Percentiles rank a stretch among this genome's conserved stretches.
phyloP scores from a whole-genome alignment of 2,329 filamentous ascomycete genomes.

The Leptographium radiaticola region DNA sequence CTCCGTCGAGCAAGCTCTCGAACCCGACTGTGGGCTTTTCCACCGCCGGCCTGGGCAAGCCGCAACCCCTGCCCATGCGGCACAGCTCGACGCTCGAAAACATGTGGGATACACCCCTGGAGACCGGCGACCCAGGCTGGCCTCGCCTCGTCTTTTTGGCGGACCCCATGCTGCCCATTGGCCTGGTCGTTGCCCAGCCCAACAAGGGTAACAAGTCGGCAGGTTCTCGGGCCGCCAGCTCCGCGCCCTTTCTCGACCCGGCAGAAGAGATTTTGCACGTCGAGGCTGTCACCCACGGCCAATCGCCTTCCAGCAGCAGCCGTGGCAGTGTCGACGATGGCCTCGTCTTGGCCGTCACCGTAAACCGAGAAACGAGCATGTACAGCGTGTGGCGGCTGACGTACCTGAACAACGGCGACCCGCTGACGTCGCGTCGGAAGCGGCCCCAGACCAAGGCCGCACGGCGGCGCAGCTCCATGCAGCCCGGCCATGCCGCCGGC shows the following conservation, averaged over 20 bases:
- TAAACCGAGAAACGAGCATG: conserved; percentile 61
- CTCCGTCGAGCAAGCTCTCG: conserved; percentile 33
- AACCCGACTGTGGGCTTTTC: conserved; percentile 41
- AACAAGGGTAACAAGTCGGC: conserved; percentile 25
- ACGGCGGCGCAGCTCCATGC: conserved; percentile 50
- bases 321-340: conserved; percentile 23
- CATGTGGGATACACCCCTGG: conserved; percentile 41
- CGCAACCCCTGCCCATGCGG: conserved; percentile 39
- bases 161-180: conserved; percentile 75
- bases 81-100: conserved; percentile 42
- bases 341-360: conserved; percentile 65
- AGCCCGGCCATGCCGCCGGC: conserved; percentile 58
- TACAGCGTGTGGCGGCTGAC: conserved; percentile 78
- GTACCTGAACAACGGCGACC: conserved; percentile 58
- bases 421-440: conserved; percentile 32
- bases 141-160: conserved; percentile 72
- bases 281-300: conserved; percentile 35
- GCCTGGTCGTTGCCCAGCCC: conserved; percentile 57
- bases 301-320: conserved; percentile 35
- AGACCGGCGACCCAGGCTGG: conserved; percentile 45
- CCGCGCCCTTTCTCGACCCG: conserved; percentile 52
- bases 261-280: conserved; percentile 78
- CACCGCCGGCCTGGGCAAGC: conserved; percentile 41
- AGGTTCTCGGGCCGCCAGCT: conserved; percentile 24
- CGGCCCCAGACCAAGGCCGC: conserved; percentile 31